Evolutionary conservation across 345 rosid genomes (phyloP), one percentile per base, ranked within the genome.

Genomic region (Erodium maritimum): DNA sequence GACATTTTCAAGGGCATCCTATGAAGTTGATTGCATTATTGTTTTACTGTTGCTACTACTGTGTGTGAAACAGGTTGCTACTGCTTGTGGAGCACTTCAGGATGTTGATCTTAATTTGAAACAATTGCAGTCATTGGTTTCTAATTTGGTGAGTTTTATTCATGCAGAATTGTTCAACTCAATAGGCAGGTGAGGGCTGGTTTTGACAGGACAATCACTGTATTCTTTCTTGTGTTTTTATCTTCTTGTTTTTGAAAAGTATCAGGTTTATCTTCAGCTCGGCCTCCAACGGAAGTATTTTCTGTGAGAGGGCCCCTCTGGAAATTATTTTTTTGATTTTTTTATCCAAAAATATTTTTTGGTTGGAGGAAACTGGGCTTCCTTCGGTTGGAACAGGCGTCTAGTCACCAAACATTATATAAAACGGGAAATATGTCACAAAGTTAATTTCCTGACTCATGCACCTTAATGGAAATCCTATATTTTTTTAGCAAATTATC

Each of bases 91-190:
- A 37, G 84, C 79, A 77, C 75, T 93, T 61, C 65, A 76, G 56
- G 78, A 71, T 24, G 81, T 88, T 58, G 89, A 82, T 57, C 67
- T 63, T 75, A 82, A 79, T 42, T 74, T 93, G 80, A 75, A 69
- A 22, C 76, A 77, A 29, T 69, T 91, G 82, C 90, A 86, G 62
- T 50, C 48, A 60, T 59, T 84, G 71, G 80, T 86, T 63, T 75
- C 74, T 64, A 74, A 80, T 62, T 69, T 84, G 89, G 98, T 88
- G 73, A 75, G 95, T 24, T 56, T 50, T 19, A 2, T 5, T 17
- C 25, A 25, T 22, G 37, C 37, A 29, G 9, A 1, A 29, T 29
- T 11, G 37, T 29, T 29, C 37, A 29, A 29, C 1, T 29, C 9
- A 29, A 29, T 29, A 29, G 37, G 37, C 5, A 29, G 23, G 22